Percentiles rank a stretch among this genome's conserved stretches.
Evolutionary conservation across 768 basidiomycete genomes (phyloP).

Genomic region (Leccinum barrowsii): DNA sequence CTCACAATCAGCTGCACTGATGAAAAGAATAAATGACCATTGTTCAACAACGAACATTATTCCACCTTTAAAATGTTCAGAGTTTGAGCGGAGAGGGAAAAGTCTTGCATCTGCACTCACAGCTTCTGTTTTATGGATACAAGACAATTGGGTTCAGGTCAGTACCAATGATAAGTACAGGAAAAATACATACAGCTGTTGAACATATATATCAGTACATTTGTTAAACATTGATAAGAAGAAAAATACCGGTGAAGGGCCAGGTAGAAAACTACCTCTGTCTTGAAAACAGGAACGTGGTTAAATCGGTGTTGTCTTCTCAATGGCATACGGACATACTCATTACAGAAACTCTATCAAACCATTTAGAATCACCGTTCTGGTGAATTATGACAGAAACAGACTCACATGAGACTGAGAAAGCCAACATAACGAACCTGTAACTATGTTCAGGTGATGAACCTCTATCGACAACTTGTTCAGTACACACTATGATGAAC

Average conservation of each 20-base stretch:
- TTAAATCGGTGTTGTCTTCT: not conserved
- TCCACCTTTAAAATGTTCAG: not conserved
- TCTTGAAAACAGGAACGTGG: not conserved
- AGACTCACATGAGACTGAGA: too few species aligned
- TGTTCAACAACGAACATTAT: not conserved
- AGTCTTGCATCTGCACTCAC: not conserved
- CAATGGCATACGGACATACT: not conserved
- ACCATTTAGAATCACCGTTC: not conserved
- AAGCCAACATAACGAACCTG: not conserved
- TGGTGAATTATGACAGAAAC: not conserved
- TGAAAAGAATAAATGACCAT: not conserved
- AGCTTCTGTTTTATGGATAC: not conserved
- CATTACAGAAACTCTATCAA: not conserved
- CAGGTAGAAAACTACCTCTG: not conserved
- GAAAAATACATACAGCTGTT: not conserved
- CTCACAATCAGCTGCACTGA: not conserved
- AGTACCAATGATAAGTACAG: not conserved
- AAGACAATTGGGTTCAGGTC: not conserved
- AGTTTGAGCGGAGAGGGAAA: not conserved
- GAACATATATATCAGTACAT: not conserved
- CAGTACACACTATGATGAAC: not conserved
- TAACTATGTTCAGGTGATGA: not conserved
- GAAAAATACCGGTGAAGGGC: not conserved
- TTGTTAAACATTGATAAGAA: not conserved
- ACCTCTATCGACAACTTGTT: not conserved